Base-by-base conservation (phyloP, 805 yeast species). In the Yamadazyma olivae region DNA sequence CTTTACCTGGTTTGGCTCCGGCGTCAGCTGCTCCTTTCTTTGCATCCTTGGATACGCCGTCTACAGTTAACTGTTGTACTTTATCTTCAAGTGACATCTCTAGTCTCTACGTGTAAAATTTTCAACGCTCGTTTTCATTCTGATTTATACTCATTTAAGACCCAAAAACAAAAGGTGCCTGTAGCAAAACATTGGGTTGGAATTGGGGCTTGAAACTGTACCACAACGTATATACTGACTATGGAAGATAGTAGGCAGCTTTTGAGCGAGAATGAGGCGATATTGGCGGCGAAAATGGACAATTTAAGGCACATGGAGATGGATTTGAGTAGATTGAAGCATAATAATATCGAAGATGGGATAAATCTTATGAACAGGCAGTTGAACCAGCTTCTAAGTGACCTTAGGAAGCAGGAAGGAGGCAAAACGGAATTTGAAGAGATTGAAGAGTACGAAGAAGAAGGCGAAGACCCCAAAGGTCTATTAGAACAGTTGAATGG, bases 61-160 rank as follows among this genome's bases (percentile, higher is more conserved):
- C 49, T 12, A 74, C 61, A 35, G 67, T 51, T 46, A 74, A 56
- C 29, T 62, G 59, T 40, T 70, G 71, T 20, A 75, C 75, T 55
- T 78, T 66, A 38, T 67, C 67, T 36, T 66, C 67, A 39, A 74
- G 58, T 30, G 36, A 38, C 45, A 43, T 43, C 6, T 17, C n/a
- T n/a, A n/a, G n/a, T n/a, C n/a, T 32, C 16, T 20, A 27, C 38
- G 25, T 17, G 36, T 30, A 35, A 28, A 28, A 5, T 33, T 28
- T 29, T 35, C 17, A 12, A 21, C 24, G 24, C 24, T 9, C 12
- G 8, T 21, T 21, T 21, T 12, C 8, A 21, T 9, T 21, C 12
- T 21, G 24, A 21, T 12, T 21, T 9, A 21, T 21, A 21, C 24
- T 21, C 10, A 12, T 9, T 9, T 21, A 21, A n/a, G n/a, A n/a